Conservation (phyloP, 2,329 filamentous ascomycete species). For the Trichoderma cornu-damae region DNA sequence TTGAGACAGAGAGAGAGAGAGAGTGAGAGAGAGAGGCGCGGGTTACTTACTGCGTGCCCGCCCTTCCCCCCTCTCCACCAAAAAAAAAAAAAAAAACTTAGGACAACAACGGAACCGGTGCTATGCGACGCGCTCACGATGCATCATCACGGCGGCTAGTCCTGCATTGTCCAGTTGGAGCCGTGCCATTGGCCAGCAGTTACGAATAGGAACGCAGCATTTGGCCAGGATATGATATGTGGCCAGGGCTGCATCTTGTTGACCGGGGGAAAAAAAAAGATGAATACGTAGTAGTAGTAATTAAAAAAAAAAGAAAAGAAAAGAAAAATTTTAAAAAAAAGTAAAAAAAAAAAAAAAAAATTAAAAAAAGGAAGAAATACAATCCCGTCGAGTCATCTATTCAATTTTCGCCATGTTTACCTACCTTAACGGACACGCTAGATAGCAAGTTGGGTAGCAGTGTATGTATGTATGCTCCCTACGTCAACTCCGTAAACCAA, state of each 20-base stretch:
- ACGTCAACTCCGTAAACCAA: background rate
- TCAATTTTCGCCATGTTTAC: no score
- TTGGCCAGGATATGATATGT: background rate
- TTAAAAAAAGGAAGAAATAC: background rate
- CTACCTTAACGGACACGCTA: background rate
- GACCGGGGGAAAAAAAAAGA: background rate
- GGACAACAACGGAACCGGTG: background rate
- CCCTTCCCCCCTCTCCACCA: background rate
- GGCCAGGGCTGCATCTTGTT: background rate
- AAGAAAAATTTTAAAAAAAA: no score
- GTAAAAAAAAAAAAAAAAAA: no score
- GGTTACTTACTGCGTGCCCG: background rate
- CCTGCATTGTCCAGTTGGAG: conserved; percentile 15
- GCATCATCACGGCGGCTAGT: conserved; percentile 13
- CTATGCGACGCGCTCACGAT: conserved; percentile 10
- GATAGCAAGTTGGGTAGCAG: background rate
- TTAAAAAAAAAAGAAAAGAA: no score
- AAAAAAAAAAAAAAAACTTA: background rate
- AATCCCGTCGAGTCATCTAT: background rate
- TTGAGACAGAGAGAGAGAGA: background rate
- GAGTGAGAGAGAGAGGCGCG: background rate
- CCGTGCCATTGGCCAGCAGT: conserved; percentile 1
- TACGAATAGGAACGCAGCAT: background rate
- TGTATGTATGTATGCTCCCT: background rate
- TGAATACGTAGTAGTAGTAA: no score